Percentiles rank a stretch among this genome's conserved stretches.
phyloP scores from a whole-genome alignment of 2,329 filamentous ascomycete genomes.

The Aspergillus sp. region DNA sequence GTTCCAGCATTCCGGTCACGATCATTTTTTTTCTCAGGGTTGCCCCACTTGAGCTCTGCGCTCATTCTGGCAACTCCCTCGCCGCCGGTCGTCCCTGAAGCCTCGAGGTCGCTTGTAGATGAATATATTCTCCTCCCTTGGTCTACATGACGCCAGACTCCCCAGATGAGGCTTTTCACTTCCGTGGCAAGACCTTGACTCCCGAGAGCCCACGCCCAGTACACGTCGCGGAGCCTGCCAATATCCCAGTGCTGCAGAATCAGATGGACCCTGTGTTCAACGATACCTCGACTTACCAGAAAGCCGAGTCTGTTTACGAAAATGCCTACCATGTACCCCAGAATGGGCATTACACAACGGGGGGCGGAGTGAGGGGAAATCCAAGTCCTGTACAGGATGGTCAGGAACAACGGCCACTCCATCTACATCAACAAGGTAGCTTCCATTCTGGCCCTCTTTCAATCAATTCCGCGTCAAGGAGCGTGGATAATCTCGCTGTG shows the following conservation, averaged over 20 bases:
- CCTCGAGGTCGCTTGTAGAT: constrained; percentile 40
- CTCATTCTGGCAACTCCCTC: constrained; percentile 37
- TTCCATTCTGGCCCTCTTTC: constrained; percentile 33
- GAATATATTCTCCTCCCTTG: constrained; percentile 43
- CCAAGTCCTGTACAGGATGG: constrained; percentile 23
- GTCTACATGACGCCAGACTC: constrained; percentile 60
- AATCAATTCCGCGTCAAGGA: constrained; percentile 30
- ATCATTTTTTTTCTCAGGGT: constrained; percentile 34
- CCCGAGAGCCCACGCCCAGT: constrained; percentile 73
- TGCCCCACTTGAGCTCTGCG: constrained; percentile 45
- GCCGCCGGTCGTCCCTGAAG: constrained; percentile 16
- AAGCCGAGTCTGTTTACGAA: constrained; percentile 37
- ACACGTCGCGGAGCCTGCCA: constrained; percentile 69
- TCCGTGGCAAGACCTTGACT: constrained; percentile 68
- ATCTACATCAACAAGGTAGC: constrained; percentile 35
- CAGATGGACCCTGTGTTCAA: constrained; percentile 75
- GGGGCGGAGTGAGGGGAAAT: constrained; percentile 19
- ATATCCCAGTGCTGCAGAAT: constrained; percentile 71
- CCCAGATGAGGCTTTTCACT: constrained; percentile 57
- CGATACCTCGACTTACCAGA: constrained; percentile 65
- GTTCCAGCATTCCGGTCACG: constrained; percentile 24
- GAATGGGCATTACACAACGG: constrained; percentile 23
- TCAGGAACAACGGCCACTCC: constrained; percentile 21
- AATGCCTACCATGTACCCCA: constrained; percentile 20
- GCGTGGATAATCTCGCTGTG: constrained; percentile 33